Evolutionary conservation across 2,329 filamentous ascomycete genomes (phyloP).

Genomic region (Pseudocercospora pini-densiflorae): DNA sequence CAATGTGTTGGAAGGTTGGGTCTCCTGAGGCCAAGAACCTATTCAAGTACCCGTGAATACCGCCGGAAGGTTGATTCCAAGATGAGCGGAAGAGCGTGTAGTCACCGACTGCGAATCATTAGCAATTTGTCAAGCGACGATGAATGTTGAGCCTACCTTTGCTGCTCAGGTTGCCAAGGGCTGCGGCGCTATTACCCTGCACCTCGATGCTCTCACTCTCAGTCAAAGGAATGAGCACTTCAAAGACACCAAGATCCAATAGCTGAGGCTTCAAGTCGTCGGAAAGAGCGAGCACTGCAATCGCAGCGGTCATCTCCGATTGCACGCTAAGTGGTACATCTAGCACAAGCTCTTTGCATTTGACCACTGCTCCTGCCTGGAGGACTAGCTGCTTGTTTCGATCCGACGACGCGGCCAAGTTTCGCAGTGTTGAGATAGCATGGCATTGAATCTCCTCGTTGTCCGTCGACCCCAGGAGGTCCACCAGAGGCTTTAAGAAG

Average conservation of each 20-base stretch:
- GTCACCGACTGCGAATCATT: slow-evolving; percentile 73
- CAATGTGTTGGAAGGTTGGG: slow-evolving; percentile 98
- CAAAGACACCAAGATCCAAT: slow-evolving; percentile 90
- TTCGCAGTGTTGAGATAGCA: slow-evolving; percentile 94
- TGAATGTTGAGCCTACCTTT: slow-evolving; percentile 69
- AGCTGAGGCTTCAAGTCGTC: slow-evolving; percentile 94
- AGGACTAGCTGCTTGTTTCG: slow-evolving; percentile 98
- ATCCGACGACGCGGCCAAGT: slow-evolving; percentile 94
- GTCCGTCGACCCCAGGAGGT: slow-evolving; percentile 90
- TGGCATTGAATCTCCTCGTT: slow-evolving; percentile 99
- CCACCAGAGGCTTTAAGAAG: slow-evolving; percentile 90
- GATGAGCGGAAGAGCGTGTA: slow-evolving; percentile 95
- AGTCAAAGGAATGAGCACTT: slow-evolving; percentile 92
- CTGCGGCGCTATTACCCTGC: slow-evolving; percentile 96
- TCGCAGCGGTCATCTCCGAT: slow-evolving; percentile 99
- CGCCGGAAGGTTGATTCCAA: slow-evolving; percentile 90
- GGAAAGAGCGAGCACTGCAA: slow-evolving; percentile 91
- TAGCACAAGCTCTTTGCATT: slow-evolving; percentile 95
- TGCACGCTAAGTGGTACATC: slow-evolving; percentile 93
- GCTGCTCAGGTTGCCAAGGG: slow-evolving; percentile 91
- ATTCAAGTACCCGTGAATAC: slow-evolving; percentile 92
- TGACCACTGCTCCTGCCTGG: slow-evolving; percentile 94
- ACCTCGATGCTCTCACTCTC: slow-evolving; percentile 97
- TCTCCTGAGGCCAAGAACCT: slow-evolving; percentile 94
- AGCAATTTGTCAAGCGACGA: slow-evolving; percentile 26